These are phyloP conservation scores for Leersia perrieri DNA, from an alignment of 176 grass and related monocot species.

Conservation along the genomic window DNA sequence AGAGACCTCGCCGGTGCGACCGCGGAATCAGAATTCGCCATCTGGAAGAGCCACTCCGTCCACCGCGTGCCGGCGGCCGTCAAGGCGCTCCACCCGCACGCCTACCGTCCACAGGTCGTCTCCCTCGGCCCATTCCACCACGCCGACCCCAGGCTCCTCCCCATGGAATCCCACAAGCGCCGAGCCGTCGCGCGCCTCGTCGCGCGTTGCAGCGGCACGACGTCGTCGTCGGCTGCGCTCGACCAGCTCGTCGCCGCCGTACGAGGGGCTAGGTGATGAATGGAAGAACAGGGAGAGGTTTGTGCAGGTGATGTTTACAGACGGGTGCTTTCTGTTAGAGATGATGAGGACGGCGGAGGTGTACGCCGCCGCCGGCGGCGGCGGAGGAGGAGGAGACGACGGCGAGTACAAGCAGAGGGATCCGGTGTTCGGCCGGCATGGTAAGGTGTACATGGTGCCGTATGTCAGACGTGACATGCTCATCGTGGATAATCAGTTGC, in stretches of 20 bases:
- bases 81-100: slow-evolving; percentile 43
- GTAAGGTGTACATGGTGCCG: slow-evolving; percentile 37
- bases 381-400: not conserved
- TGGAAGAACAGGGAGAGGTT: slow-evolving; percentile 10
- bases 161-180: slow-evolving; percentile 68
- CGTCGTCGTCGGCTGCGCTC: too few species aligned
- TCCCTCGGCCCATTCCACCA: slow-evolving; percentile 77
- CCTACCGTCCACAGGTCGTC: slow-evolving; percentile 60
- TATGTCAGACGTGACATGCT: slow-evolving; percentile 55
- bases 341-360: slow-evolving; percentile 36
- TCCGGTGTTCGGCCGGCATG: slow-evolving; percentile 50
- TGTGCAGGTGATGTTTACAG: slow-evolving; percentile 41
- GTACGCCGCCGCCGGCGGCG: not conserved
- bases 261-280: slow-evolving; percentile 22
- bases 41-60: slow-evolving; percentile 46
- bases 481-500: slow-evolving; percentile 59
- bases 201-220: slow-evolving; percentile 14
- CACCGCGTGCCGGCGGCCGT: slow-evolving; percentile 56
- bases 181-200: slow-evolving; percentile 48
- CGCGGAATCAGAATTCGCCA: not conserved
- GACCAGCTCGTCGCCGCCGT: slow-evolving; percentile 23
- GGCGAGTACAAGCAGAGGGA: slow-evolving; percentile 44
- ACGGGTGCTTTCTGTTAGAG: slow-evolving; percentile 65
- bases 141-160: slow-evolving; percentile 20
- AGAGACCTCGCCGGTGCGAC: not conserved